Percentiles rank a stretch among this genome's conserved stretches.
phyloP scores from a whole-genome alignment of 148 eudicot species.

The Persicaria tinctoria region DNA sequence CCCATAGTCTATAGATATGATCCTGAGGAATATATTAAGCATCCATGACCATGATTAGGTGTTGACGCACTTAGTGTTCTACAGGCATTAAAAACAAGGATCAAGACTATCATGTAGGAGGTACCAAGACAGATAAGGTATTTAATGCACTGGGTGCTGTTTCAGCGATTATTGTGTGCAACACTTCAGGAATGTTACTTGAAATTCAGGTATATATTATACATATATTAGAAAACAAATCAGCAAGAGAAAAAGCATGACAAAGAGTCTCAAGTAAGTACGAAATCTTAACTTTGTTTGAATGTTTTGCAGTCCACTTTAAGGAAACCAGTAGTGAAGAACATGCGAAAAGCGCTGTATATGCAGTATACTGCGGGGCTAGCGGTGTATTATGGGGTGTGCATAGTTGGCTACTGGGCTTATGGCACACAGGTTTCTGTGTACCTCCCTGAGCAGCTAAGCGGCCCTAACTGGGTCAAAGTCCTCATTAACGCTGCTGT shows the following conservation, averaged over 20 bases:
- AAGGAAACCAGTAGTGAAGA: constrained; percentile 38
- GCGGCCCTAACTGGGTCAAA: constrained; percentile 60
- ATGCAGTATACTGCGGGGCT: constrained; percentile 45
- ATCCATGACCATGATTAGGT: background rate
- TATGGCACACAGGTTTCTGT: constrained; percentile 51
- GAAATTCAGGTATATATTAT: constrained; percentile 61
- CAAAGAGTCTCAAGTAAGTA: background rate
- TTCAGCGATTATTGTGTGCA: constrained; percentile 53
- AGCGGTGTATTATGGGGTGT: constrained; percentile 43
- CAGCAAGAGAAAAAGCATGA: background rate
- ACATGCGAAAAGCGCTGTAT: constrained; percentile 50
- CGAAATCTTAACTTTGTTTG: background rate
- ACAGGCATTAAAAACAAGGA: constrained; percentile 33
- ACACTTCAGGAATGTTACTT: constrained; percentile 45
- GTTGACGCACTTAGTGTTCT: background rate
- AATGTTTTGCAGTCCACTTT: constrained; percentile 47
- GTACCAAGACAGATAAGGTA: constrained; percentile 35
- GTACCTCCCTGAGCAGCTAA: constrained; percentile 40
- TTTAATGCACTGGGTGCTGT: constrained; percentile 44
- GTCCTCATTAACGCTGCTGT: constrained; percentile 41
- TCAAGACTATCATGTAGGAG: constrained; percentile 37
- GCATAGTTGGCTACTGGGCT: constrained; percentile 54
- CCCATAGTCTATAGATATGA: background rate
- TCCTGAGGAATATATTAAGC: background rate
- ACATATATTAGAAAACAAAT: background rate